These are phyloP conservation scores for Sordariomycetes sp. DNA, from an alignment of 2,329 filamentous ascomycete genomes.

Conservation along the genomic window DNA sequence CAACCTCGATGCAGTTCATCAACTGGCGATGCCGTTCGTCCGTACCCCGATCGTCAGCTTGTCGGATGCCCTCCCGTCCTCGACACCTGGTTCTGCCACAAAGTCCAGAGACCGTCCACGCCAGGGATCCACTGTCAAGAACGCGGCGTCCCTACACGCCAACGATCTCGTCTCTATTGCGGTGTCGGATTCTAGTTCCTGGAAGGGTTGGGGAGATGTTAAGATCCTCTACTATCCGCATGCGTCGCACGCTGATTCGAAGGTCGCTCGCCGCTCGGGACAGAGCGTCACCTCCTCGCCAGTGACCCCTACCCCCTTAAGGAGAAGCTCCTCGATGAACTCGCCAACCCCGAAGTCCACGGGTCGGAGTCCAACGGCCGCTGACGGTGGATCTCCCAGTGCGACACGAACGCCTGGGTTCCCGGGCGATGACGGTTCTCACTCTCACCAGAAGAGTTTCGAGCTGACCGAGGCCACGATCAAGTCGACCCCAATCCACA, in stretches of 20 bases:
- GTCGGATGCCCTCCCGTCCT: conserved; percentile 33
- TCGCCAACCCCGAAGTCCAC: not conserved
- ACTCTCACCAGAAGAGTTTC: conserved; percentile 40
- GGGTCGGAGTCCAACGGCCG: not conserved
- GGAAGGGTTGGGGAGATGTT: conserved; percentile 71
- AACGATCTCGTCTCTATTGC: conserved; percentile 72
- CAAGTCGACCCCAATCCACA: conserved; percentile 35
- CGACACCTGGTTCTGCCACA: conserved; percentile 33
- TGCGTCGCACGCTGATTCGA: conserved; percentile 9
- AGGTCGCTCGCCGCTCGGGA: not conserved
- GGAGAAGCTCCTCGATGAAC: conserved; percentile 4
- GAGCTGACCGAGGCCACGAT: conserved; percentile 50
- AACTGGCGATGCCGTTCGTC: conserved; percentile 69
- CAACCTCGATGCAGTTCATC: conserved; percentile 68
- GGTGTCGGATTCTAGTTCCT: conserved; percentile 42
- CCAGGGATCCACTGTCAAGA: conserved; percentile 19
- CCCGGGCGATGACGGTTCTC: conserved; percentile 16
- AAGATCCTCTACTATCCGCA: conserved; percentile 66
- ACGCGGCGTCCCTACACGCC: conserved; percentile 52
- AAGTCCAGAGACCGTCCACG: conserved; percentile 66
- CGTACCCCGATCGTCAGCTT: conserved; percentile 49
- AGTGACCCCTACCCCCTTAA: conserved; percentile 61
- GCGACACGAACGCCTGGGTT: conserved; percentile 22
- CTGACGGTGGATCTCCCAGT: not conserved
- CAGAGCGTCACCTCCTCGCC: conserved; percentile 31